Evolutionary conservation across 345 rosid species (phyloP), one percentile per base, ranked within the genome.

Genomic region (Punica granatum): DNA sequence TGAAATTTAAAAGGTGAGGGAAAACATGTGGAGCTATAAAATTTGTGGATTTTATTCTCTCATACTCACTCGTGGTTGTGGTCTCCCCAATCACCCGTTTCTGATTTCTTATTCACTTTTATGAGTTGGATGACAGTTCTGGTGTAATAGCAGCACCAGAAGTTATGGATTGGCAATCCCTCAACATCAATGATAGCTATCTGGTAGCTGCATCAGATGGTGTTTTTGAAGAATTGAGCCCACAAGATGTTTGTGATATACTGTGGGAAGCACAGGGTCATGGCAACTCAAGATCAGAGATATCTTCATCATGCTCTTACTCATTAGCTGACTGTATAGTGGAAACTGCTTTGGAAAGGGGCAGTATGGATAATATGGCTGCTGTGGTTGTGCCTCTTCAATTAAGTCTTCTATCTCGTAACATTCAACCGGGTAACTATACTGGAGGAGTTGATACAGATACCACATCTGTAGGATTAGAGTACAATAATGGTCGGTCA

Each of bases 151-250:
- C 98, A 61, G 82, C 82, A 71, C 98, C 98, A 1, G 97, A 92
- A 84, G 88, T 92, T 74, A 81, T 79, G 67, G 92, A 87, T 72
- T 92, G 98, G 96, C 87, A 80, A 68, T 80, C 84, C 74, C 73
- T 92, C 37, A 65, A 80, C 67, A 73, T 76, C 60, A 92, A 87
- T 70, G 92, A 92, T 79, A 88, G 89, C 70, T 92, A 85, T 78
- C 77, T 92, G 77, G 92, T 92, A 65, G 96, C 82, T 76, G 96
- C 96, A 72, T 83, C 98, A n/a, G 98, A 92, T 86, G 98, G 98
- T 59, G 70, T 92, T 73, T 90, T 92, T 78, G 98, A 90, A 77
- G 87, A 83, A 73, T 67, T 87, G 81, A 79, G 84, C 73, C 73
- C 83, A 73, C 92, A 88, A 71, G 92, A 88, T 36, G 96, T 86